Conservation (phyloP, 257 asterid genomes). For the Lithospermum erythrorhizon region DNA sequence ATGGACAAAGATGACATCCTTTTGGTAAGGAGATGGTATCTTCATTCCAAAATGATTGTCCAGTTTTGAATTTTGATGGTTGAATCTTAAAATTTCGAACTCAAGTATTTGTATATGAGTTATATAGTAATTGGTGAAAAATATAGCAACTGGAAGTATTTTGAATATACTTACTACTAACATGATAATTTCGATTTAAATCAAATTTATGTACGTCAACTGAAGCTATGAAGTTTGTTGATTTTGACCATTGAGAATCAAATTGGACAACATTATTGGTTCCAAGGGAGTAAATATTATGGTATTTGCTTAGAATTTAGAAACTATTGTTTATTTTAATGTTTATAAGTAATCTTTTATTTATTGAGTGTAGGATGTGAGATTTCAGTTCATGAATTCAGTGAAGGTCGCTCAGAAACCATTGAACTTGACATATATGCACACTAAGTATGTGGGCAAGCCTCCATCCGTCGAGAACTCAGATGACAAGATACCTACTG, state of each 20-base stretch:
- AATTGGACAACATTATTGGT: not conserved
- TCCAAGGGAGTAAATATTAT: not conserved
- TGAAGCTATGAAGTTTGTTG: no score
- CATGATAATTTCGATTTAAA: no score
- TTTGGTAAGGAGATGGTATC: not conserved
- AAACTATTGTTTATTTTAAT: not conserved
- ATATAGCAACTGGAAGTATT: no score
- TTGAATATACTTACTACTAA: no score
- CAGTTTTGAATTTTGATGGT: no score
- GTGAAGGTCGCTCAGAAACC: slow-evolving; percentile 59
- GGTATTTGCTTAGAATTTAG: not conserved
- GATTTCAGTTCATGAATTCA: slow-evolving; percentile 81
- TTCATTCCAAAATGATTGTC: no score
- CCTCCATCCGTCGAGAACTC: slow-evolving; percentile 9
- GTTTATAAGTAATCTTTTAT: not conserved
- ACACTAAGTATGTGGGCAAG: slow-evolving; percentile 20
- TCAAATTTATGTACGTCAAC: no score
- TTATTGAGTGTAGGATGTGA: slow-evolving; percentile 49
- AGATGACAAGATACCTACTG: slow-evolving; percentile 16
- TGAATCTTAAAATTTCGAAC: no score
- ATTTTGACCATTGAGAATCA: no score
- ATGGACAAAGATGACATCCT: not conserved
- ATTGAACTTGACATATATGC: slow-evolving; percentile 74
- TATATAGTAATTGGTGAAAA: no score
- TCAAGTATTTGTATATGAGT: no score